These are phyloP conservation scores for Blastobotrys parvus DNA, from an alignment of 805 yeast species.

Conservation along the genomic window DNA sequence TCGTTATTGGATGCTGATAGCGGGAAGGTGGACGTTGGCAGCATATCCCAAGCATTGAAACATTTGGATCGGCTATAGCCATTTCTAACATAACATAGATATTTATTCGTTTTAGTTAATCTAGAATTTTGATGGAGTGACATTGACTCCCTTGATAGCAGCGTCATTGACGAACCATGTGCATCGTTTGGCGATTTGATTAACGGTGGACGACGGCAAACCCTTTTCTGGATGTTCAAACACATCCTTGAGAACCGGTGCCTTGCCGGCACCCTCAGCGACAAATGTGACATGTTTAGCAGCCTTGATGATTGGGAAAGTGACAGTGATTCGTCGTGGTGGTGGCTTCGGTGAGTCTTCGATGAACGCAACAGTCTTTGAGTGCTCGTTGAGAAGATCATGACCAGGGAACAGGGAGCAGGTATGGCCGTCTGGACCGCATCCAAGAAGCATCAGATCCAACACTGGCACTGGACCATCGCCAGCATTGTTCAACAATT, in stretches of 20 bases:
- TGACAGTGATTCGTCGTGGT: constrained; percentile 81
- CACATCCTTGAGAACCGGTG: constrained; percentile 59
- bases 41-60: constrained; percentile 62
- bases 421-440: constrained; percentile 96
- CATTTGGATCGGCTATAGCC: constrained; percentile 44
- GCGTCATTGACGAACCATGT: constrained; percentile 77
- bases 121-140: constrained; percentile 7
- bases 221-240: constrained; percentile 39
- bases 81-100: background rate
- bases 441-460: constrained; percentile 73
- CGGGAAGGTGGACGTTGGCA: constrained; percentile 69
- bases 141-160: constrained; percentile 58
- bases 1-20: constrained; percentile 61
- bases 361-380: constrained; percentile 50
- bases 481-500: constrained; percentile 41
- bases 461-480: constrained; percentile 34
- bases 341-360: constrained; percentile 92
- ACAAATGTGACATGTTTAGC: constrained; percentile 62
- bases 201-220: constrained; percentile 67
- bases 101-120: constrained; percentile 5
- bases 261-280: constrained; percentile 84
- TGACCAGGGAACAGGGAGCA: constrained; percentile 91
- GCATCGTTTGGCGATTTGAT: constrained; percentile 48
- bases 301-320: constrained; percentile 61
- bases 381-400: constrained; percentile 46